Conservation (phyloP, 495 filamentous ascomycete genomes). For the Penicillium nucicola region DNA sequence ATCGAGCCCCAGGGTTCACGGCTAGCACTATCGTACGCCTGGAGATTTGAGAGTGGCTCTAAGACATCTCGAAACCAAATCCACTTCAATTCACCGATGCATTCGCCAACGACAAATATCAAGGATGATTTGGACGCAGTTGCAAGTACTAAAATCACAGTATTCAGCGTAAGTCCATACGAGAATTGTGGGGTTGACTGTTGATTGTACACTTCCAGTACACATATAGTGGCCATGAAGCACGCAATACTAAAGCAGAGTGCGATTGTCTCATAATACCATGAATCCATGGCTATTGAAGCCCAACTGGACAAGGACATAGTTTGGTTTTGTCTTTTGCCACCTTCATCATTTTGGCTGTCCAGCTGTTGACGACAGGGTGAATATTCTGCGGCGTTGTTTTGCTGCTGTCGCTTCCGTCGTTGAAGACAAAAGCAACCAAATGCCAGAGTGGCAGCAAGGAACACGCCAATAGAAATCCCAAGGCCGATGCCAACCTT, state of each 20-base stretch:
- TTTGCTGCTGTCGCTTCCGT: too few species aligned
- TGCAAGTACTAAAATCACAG: slow-evolving; percentile 29
- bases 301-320: too few species aligned
- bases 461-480: too few species aligned
- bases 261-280: too few species aligned
- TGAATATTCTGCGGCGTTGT: too few species aligned
- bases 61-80: neutral
- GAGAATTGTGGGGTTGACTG: neutral
- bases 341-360: too few species aligned
- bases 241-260: slow-evolving; percentile 6
- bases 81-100: slow-evolving; percentile 16
- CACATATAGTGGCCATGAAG: slow-evolving; percentile 7
- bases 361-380: too few species aligned
- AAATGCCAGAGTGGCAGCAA: too few species aligned
- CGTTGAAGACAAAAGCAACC: too few species aligned
- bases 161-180: slow-evolving; percentile 25
- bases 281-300: too few species aligned
- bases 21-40: slow-evolving; percentile 7
- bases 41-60: slow-evolving; percentile 1
- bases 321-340: too few species aligned
- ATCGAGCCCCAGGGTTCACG: slow-evolving; percentile 11
- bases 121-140: slow-evolving; percentile 28
- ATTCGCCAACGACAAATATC: slow-evolving; percentile 22
- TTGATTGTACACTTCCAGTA: neutral
- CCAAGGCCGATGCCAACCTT: too few species aligned